These are phyloP conservation scores for Aurantiochytrium sp. DNA, from an alignment of 108 stramenopile genomes.

Conservation along the genomic window DNA sequence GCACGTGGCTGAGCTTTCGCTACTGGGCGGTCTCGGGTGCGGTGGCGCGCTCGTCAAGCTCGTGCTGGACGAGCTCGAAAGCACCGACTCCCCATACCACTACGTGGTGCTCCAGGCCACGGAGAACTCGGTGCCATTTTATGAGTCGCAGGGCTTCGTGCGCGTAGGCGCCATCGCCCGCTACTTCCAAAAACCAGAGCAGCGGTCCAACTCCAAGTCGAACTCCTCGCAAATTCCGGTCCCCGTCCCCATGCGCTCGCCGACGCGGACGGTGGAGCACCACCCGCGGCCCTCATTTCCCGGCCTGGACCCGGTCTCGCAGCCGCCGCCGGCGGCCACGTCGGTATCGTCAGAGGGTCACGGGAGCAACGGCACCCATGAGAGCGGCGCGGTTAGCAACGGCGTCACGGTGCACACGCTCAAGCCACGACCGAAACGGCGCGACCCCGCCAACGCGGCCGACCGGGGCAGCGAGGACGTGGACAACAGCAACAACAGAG, in stretches of 20 bases:
- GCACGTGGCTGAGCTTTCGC: constrained; percentile 75
- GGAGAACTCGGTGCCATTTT: constrained; percentile 79
- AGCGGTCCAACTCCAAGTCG: background rate
- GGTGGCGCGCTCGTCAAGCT: constrained; percentile 66
- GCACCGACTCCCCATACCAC: constrained; percentile 65
- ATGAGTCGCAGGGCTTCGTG: constrained; percentile 76
- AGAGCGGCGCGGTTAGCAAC: too few relatives aligned
- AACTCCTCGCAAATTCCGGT: background rate
- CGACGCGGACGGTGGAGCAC: background rate
- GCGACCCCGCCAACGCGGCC: background rate
- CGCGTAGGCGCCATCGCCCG: constrained; percentile 62
- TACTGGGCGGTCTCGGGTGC: constrained; percentile 71
- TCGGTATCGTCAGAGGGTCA: too few relatives aligned
- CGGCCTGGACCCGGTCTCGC: background rate
- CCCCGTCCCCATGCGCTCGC: background rate
- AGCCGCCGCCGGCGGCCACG: background rate
- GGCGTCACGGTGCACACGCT: background rate
- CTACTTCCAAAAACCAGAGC: constrained; percentile 24
- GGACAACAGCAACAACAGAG: too few relatives aligned
- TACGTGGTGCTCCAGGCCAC: constrained; percentile 80
- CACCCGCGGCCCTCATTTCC: background rate
- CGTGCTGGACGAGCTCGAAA: constrained; percentile 72
- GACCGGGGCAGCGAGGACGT: too few relatives aligned
- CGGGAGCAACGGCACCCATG: too few relatives aligned
- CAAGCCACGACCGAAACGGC: background rate